These are phyloP conservation scores for Venturia aucupariae DNA, from an alignment of 2,329 filamentous ascomycete species.

Conservation along the genomic window DNA sequence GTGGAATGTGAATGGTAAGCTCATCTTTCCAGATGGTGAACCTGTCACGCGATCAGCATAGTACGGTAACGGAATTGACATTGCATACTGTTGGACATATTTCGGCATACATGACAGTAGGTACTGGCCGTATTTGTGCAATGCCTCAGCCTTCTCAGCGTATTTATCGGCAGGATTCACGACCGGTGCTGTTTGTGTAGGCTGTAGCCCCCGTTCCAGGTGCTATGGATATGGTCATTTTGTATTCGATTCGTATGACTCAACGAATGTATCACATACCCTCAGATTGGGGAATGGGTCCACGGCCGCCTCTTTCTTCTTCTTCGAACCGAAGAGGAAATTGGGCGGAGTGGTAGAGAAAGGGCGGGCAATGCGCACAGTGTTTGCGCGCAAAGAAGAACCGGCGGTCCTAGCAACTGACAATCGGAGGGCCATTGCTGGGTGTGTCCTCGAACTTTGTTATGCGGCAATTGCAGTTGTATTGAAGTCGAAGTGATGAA, in stretches of 20 bases:
- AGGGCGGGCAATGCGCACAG: constrained; percentile 4
- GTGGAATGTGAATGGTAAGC: constrained; percentile 86
- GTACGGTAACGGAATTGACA: background rate
- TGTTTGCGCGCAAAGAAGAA: constrained; percentile 24
- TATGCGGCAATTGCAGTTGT: background rate
- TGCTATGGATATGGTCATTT: constrained; percentile 35
- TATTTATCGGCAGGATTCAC: constrained; percentile 93
- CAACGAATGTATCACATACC: background rate
- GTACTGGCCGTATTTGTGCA: constrained; percentile 95
- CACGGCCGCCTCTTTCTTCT: constrained; percentile 2
- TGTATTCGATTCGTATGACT: background rate
- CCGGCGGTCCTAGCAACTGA: constrained; percentile 30
- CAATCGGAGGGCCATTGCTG: constrained; percentile 33
- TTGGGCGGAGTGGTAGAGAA: background rate
- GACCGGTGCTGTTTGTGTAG: constrained; percentile 63
- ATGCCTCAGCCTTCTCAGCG: constrained; percentile 70
- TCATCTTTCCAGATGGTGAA: constrained; percentile 99
- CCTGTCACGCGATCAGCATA: constrained; percentile 21
- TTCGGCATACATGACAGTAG: constrained; percentile 94
- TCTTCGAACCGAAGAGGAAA: constrained; percentile 15
- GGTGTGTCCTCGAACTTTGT: constrained; percentile 1
- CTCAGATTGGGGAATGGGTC: background rate
- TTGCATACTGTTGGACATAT: constrained; percentile 74
- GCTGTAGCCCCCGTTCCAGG: constrained; percentile 33
- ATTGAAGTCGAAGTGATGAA: background rate